Base-by-base conservation (phyloP, 768 basidiomycete species). In the Amanita inopinata region DNA sequence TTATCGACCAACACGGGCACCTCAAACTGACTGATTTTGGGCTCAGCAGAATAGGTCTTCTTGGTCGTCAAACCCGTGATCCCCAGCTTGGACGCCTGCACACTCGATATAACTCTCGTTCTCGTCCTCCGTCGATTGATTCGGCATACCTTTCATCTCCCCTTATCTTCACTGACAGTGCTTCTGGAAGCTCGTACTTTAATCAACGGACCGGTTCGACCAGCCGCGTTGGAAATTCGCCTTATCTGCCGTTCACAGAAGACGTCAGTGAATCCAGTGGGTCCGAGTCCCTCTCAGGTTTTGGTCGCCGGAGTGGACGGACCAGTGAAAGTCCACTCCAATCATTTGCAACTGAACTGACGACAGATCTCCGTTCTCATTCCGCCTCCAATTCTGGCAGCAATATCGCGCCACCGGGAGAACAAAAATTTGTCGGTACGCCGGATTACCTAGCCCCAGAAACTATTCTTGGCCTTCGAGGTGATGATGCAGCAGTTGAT, bases 1-100 rank as follows among this genome's bases (percentile, higher is more conserved):
- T 99, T 28, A 98, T 99, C 53, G 94, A 99, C 61, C 77, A 88
- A 37, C 83, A 92, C 53, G 96, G 96, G 12, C 96, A 99, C 61
- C 70, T 99, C 54, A 98, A 98, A 62, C 75, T 99, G 25, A 99
- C 96, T 18, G 96, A 99, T 63, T 99, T 99, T 57, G 96, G 96
- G 43, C 66, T 99, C 11, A 96, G 92, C 48, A 76, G 90, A 55
- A 97, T 97, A 54, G 96, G 96, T 78, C 73, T 99, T n/a, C 71
- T 99, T 22, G 93, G 94, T 38, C 88, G 96, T 51, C 96, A 99
- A 59, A 93, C 91, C 20, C 78, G 83, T 32, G 83, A 88, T 56
- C 69, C 66, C 36, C 73, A 73, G 52, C 60, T 69, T 38, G 63
- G 63, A 25, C 69, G 72, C 20, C 64, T 71, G 7, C 53, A 66